phyloP scores from a whole-genome alignment of 73 alveolate species.

The Paramecium biaurelia region DNA sequence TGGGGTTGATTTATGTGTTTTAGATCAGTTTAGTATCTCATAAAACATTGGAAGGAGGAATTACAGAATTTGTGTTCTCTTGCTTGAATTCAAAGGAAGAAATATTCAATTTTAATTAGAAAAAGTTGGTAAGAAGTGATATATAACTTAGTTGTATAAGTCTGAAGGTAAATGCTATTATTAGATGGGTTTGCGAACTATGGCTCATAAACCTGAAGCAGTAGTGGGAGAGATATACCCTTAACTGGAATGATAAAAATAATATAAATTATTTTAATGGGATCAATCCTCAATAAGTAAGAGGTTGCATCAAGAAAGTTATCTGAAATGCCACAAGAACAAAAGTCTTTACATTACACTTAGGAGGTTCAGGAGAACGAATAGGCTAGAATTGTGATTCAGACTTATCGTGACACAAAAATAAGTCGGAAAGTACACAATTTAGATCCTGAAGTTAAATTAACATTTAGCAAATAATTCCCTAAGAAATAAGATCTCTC shows the following conservation, averaged over 20 bases:
- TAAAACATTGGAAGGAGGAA: neutral
- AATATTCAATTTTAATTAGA: neutral
- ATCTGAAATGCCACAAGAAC: conserved; percentile 8
- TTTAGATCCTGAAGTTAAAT: conserved; percentile 29
- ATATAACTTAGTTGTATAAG: neutral
- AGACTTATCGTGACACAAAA: conserved; percentile 10
- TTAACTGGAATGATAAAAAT: conserved; percentile 7
- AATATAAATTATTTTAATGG: neutral
- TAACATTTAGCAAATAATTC: neutral
- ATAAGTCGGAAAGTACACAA: conserved; percentile 14
- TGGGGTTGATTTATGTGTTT: neutral
- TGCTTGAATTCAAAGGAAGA: neutral
- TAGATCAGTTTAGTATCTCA: neutral
- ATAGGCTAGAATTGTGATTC: neutral
- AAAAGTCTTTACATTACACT: neutral
- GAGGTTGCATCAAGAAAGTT: neutral
- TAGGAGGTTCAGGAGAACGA: neutral
- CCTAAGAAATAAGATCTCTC: neutral
- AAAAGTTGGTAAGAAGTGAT: neutral
- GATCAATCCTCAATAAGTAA: conserved; percentile 8
- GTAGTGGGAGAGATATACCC: neutral
- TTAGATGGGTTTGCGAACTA: neutral
- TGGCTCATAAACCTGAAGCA: neutral
- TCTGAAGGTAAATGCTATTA: neutral
- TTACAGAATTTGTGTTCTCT: neutral